Conservation (phyloP, 176 grass and related monocot species). For the Eleusine indica region DNA sequence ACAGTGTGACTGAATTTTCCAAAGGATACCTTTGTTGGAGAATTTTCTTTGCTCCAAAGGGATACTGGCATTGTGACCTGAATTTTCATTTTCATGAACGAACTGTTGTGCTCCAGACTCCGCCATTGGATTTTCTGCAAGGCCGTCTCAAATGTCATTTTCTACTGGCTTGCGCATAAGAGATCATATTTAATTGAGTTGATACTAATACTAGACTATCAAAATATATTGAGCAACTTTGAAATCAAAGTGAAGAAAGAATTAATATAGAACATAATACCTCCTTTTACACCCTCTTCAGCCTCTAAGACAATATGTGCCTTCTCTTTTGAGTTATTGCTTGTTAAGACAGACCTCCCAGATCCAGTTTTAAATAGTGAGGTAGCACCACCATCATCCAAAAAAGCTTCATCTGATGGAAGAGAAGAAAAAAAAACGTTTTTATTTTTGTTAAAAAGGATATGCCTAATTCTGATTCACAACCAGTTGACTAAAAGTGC, state of each 20-base stretch:
- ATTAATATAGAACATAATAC: neutral
- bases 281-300: conserved; percentile 38
- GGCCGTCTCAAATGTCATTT: conserved; percentile 1
- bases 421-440: neutral
- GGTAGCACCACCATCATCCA: conserved; percentile 36
- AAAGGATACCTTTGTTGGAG: conserved; percentile 38
- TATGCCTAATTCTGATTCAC: conserved; percentile 9
- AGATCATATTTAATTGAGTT: conserved; percentile 26
- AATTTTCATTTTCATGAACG: conserved; percentile 31
- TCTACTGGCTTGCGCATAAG: conserved; percentile 36
- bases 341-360: conserved; percentile 50
- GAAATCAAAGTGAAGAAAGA: neutral
- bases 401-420: conserved; percentile 53
- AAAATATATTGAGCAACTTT: neutral
- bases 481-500: neutral
- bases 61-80: conserved; percentile 34
- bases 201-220: conserved; percentile 28
- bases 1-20: conserved; percentile 6
- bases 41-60: conserved; percentile 45
- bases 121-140: conserved; percentile 26
- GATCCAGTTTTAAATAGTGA: conserved; percentile 50
- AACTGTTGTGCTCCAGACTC: conserved; percentile 30
- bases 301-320: conserved; percentile 42
- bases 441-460: conserved; percentile 19
- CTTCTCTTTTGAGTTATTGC: conserved; percentile 47